Conservation (phyloP, 2,329 filamentous ascomycete species). For the Incumbomyces lentus region DNA sequence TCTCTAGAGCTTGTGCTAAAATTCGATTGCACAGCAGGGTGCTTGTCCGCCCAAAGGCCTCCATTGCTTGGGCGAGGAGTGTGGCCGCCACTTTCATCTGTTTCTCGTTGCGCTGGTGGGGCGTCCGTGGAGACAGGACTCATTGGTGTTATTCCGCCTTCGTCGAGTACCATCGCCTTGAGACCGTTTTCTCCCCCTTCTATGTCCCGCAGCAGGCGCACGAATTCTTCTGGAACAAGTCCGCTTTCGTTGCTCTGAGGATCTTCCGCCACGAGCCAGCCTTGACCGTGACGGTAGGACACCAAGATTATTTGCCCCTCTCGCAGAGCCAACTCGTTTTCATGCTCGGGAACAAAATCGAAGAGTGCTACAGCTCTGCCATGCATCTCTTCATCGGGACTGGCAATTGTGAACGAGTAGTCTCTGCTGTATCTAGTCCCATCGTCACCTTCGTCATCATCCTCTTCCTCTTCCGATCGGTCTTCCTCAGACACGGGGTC, state of each 20-base stretch:
- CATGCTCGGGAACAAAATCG: constrained; percentile 89
- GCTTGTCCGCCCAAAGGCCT: constrained; percentile 21
- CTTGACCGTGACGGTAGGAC: constrained; percentile 89
- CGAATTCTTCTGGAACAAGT: constrained; percentile 91
- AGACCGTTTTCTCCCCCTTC: constrained; percentile 76
- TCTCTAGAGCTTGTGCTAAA: constrained; percentile 44
- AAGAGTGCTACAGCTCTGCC: constrained; percentile 92
- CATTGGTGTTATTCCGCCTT: constrained; percentile 36
- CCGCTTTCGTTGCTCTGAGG: constrained; percentile 89
- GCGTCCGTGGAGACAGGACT: constrained; percentile 39
- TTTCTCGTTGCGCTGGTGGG: constrained; percentile 3
- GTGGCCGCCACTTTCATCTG: constrained; percentile 11
- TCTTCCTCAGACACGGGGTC: constrained; percentile 31
- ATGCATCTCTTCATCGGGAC: constrained; percentile 94
- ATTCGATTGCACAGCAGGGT: constrained; percentile 39
- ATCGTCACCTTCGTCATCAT: constrained; percentile 50
- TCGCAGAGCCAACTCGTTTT: constrained; percentile 84
- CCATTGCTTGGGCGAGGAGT: constrained; percentile 15
- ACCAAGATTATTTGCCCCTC: constrained; percentile 97
- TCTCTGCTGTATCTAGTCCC: constrained; percentile 77
- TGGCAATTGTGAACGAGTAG: constrained; percentile 90
- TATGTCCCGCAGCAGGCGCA: constrained; percentile 82
- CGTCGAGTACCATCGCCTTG: constrained; percentile 44
- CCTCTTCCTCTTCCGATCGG: constrained; percentile 50
- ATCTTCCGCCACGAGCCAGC: constrained; percentile 94